Conservation (phyloP, 306 rosid species). For the Sesbania bispinosa region DNA sequence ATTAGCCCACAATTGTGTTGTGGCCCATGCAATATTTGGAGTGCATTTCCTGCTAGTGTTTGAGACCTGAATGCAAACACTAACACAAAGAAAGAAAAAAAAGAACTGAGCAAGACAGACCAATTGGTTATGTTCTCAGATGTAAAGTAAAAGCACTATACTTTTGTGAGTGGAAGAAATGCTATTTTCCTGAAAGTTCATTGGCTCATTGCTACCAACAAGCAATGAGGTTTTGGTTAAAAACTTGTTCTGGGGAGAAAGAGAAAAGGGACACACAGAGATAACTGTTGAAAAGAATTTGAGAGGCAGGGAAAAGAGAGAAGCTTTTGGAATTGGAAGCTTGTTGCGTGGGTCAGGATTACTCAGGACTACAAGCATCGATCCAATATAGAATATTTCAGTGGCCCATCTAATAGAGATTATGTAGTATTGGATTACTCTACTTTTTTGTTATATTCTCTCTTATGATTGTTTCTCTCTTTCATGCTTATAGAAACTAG, state of each 20-base stretch:
- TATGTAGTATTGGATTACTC: conserved; percentile 25
- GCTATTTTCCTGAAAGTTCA: conserved; percentile 28
- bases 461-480: conserved; percentile 25
- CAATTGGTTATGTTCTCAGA: conserved; percentile 16
- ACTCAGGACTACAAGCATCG: not conserved
- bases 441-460: conserved; percentile 13
- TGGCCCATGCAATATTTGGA: conserved; percentile 19
- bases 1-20: not conserved
- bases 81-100: conserved; percentile 32
- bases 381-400: conserved; percentile 6
- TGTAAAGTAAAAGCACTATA: conserved; percentile 25
- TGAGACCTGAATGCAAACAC: conserved; percentile 23
- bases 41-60: conserved; percentile 5
- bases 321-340: conserved; percentile 29
- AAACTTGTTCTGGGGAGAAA: conserved; percentile 24
- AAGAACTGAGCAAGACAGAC: conserved; percentile 22
- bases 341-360: conserved; percentile 26
- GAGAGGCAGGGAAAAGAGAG: conserved; percentile 8
- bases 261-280: conserved; percentile 23
- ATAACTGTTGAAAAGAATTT: not conserved
- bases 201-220: conserved; percentile 28
- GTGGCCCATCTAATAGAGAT: conserved; percentile 26
- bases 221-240: conserved; percentile 32
- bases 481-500: conserved; percentile 26
- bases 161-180: conserved; percentile 26